Base-by-base conservation (phyloP, 495 filamentous ascomycete species). In the Immersiella caudata region DNA sequence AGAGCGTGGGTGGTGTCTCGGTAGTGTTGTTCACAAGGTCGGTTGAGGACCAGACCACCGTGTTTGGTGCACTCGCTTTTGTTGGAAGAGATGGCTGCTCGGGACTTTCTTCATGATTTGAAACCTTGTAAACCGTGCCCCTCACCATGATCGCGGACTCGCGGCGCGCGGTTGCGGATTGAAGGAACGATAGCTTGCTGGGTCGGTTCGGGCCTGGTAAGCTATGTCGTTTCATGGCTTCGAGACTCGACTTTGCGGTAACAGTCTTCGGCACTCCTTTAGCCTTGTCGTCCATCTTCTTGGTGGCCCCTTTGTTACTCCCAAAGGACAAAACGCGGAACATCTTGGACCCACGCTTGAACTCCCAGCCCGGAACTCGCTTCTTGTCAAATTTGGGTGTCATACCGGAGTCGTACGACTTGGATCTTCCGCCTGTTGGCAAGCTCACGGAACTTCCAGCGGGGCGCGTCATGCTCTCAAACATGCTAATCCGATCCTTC, bases 401-500 rank as follows among this genome's bases (percentile, higher is more conserved):
- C 52, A 20, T 68, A 67, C n/a, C 33, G 64, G 40, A 22, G 52
- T 63, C 33, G 27, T 67, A 8, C 11, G 60, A 57, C 36, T 64
- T 64, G 7, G 55, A 50, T 65, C 60, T 68, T 11, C n/a, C 63
- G 11, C 2, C 54, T 9, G 12, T 33, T 0, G 71, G 54, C 33
- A 59, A 59, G 50, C 27, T 68, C 29, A 46, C 20, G 24, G 57
- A 25, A 40, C 51, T 57, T 29, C 51, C 22, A 25, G 52, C n/a
- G 55, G 68, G 9, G 25, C 66, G 68, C 29, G 65, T 68, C 2
- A 79, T 46, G 7, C 56, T 61, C 65, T 81, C 78, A 22, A 81
- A 81, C 46, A 76, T 62, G 20, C 68, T 71, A 18, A 81, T 79
- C 3, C 72, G 74, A 11, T 67, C 62, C 65, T 72, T 79, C 11